Percentiles rank a stretch among this genome's conserved stretches.
These are phyloP conservation scores for Juglanconis sp. DNA, from an alignment of 2,329 filamentous ascomycete genomes.

Conservation along the genomic window DNA sequence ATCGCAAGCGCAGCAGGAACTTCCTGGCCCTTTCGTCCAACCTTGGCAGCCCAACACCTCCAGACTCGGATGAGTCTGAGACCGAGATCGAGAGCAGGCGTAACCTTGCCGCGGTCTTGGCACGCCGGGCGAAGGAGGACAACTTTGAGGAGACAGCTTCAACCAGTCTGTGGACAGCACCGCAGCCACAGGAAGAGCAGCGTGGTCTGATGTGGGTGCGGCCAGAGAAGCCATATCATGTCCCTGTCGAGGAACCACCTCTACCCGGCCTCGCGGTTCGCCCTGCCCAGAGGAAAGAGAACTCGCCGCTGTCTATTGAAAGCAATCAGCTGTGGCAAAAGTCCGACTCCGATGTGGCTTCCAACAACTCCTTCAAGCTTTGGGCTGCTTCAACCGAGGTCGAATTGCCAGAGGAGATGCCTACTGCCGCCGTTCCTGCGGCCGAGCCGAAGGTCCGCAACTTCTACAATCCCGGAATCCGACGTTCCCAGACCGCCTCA, in stretches of 20 bases:
- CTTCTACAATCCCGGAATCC: slow-evolving; percentile 13
- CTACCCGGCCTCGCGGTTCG: slow-evolving; percentile 34
- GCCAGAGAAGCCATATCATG: slow-evolving; percentile 15
- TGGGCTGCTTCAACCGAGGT: slow-evolving; percentile 26
- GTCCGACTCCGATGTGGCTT: slow-evolving; percentile 20
- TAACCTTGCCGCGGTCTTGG: slow-evolving; percentile 18
- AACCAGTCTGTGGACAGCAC: slow-evolving; percentile 27
- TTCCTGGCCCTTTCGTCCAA: slow-evolving; percentile 37
- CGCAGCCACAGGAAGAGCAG: slow-evolving; percentile 1
- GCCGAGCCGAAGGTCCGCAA: slow-evolving; percentile 8
- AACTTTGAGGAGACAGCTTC: neutral
- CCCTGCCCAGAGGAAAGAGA: slow-evolving; percentile 32
- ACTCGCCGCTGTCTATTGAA: slow-evolving; percentile 32
- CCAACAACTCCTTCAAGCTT: slow-evolving; percentile 23
- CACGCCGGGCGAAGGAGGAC: slow-evolving; percentile 13
- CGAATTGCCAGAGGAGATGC: neutral
- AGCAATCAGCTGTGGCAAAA: slow-evolving; percentile 40
- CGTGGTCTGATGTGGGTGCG: slow-evolving; percentile 25
- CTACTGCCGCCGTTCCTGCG: neutral
- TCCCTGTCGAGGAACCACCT: slow-evolving; percentile 13
- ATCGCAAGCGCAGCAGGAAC: slow-evolving; percentile 37
- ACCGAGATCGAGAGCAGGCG: slow-evolving; percentile 29
- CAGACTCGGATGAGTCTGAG: slow-evolving; percentile 49
- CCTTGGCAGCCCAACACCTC: slow-evolving; percentile 52
- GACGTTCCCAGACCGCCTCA: slow-evolving; percentile 24